Evolutionary conservation across 768 basidiomycete species (phyloP).

Genomic region (Pulveroboletus sp.): DNA sequence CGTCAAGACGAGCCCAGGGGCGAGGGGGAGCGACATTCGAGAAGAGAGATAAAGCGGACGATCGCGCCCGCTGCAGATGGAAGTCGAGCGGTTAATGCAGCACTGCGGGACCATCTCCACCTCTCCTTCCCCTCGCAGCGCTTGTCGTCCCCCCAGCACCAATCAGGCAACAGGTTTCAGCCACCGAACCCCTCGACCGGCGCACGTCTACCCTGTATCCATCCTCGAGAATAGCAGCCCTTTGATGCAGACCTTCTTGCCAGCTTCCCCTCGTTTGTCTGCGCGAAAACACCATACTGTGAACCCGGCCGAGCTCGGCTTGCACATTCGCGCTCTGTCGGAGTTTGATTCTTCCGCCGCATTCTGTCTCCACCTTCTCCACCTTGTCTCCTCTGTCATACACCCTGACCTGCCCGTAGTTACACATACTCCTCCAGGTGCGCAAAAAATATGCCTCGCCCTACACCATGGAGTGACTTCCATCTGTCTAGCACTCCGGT

Average conservation of each 20-base stretch:
- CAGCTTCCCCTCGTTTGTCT: background rate
- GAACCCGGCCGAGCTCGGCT: constrained; percentile 8
- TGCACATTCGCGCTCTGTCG: constrained; percentile 33
- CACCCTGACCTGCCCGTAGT: constrained; percentile 19
- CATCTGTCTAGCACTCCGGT: constrained; percentile 3
- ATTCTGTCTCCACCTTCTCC: constrained; percentile 31
- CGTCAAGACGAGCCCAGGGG: background rate
- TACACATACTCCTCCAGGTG: constrained; percentile 18
- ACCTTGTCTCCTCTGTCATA: constrained; percentile 34
- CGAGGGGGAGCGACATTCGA: background rate
- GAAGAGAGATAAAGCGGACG: background rate
- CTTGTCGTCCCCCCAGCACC: constrained; percentile 1
- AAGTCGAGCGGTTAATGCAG: constrained; percentile 2
- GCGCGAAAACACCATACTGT: background rate
- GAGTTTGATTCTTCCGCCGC: constrained; percentile 31
- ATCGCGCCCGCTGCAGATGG: background rate
- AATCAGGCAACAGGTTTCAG: constrained; percentile 8
- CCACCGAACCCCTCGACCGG: constrained; percentile 6
- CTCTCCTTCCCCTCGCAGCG: background rate
- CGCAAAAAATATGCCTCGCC: constrained; percentile 18
- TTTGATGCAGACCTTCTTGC: too few species aligned
- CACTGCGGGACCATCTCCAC: too few species aligned
- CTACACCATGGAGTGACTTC: background rate
- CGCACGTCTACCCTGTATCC: background rate
- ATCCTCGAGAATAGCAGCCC: background rate